These are phyloP conservation scores for Solanum peruvianum DNA, from an alignment of 257 asterid species.

Conservation along the genomic window DNA sequence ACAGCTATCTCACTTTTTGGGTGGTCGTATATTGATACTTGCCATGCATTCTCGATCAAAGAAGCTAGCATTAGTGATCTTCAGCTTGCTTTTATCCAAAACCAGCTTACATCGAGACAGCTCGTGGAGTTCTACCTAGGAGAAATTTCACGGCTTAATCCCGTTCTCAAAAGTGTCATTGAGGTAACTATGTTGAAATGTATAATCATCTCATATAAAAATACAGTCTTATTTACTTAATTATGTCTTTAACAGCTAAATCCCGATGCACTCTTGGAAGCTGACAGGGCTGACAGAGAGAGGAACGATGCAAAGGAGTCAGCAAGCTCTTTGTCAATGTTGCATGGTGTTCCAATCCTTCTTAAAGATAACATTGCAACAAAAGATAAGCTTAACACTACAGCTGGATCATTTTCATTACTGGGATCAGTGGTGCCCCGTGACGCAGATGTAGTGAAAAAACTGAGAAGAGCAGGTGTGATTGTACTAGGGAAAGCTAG, in stretches of 20 bases:
- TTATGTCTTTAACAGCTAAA: not conserved
- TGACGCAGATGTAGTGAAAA: constrained; percentile 34
- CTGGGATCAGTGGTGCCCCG: constrained; percentile 27
- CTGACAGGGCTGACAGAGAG: constrained; percentile 30
- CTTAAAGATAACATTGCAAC: constrained; percentile 35
- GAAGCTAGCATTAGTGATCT: constrained; percentile 45
- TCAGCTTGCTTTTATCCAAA: constrained; percentile 20
- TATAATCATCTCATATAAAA: not conserved
- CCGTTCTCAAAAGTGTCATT: constrained; percentile 33
- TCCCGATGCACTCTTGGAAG: constrained; percentile 34
- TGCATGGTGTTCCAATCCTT: constrained; percentile 40
- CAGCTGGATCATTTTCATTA: constrained; percentile 41
- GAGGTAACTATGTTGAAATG: constrained; percentile 10
- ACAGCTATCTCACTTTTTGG: not conserved
- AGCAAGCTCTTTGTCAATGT: not conserved
- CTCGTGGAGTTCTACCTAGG: constrained; percentile 30
- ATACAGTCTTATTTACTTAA: not conserved
- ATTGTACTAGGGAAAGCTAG: constrained; percentile 44
- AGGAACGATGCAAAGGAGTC: not conserved
- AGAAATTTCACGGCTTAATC: constrained; percentile 22
- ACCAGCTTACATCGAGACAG: constrained; percentile 21
- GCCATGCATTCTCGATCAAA: constrained; percentile 25
- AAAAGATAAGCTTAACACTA: constrained; percentile 38
- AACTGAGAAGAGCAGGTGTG: constrained; percentile 29
- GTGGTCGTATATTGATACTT: not conserved